A percentile compares a stretch with the other conserved stretches of the same genome.
These are phyloP conservation scores for Penicillium sp. DNA, from an alignment of 2,329 filamentous ascomycete genomes.

Conservation along the genomic window DNA sequence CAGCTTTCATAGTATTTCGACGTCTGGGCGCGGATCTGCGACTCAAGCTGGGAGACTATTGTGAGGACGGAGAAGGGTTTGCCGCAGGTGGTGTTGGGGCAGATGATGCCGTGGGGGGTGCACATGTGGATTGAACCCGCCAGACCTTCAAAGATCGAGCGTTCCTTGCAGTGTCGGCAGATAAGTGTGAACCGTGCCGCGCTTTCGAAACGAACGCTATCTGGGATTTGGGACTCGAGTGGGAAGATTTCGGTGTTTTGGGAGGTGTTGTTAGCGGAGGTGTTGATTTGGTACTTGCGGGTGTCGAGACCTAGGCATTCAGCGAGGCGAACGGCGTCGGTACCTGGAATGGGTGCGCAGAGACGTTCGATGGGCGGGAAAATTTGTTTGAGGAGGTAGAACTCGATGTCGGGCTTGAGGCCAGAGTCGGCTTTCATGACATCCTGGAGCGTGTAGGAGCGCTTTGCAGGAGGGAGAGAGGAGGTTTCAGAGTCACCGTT, in stretches of 20 bases:
- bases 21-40: constrained; percentile 77
- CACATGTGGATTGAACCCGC: constrained; percentile 62
- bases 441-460: constrained; percentile 85
- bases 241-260: constrained; percentile 77
- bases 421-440: constrained; percentile 76
- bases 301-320: constrained; percentile 93
- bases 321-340: constrained; percentile 85
- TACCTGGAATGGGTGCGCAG: constrained; percentile 92
- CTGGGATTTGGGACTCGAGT: constrained; percentile 91
- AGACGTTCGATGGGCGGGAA: constrained; percentile 97
- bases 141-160: constrained; percentile 78
- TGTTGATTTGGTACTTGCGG: constrained; percentile 79
- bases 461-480: constrained; percentile 73
- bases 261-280: constrained; percentile 57
- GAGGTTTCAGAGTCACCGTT: constrained; percentile 65
- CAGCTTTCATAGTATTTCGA: constrained; percentile 90
- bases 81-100: constrained; percentile 67
- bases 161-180: constrained; percentile 78
- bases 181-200: constrained; percentile 76
- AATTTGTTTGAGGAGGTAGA: constrained; percentile 97
- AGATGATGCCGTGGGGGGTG: constrained; percentile 75
- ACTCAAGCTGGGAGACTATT: constrained; percentile 84
- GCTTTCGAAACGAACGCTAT: constrained; percentile 84
- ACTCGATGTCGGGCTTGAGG: constrained; percentile 89
- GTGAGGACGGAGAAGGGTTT: constrained; percentile 70